Evolutionary conservation across 2,329 filamentous ascomycete species (phyloP), one percentile per base, ranked within the genome.

Genomic region (Lachnellula hyalina): DNA sequence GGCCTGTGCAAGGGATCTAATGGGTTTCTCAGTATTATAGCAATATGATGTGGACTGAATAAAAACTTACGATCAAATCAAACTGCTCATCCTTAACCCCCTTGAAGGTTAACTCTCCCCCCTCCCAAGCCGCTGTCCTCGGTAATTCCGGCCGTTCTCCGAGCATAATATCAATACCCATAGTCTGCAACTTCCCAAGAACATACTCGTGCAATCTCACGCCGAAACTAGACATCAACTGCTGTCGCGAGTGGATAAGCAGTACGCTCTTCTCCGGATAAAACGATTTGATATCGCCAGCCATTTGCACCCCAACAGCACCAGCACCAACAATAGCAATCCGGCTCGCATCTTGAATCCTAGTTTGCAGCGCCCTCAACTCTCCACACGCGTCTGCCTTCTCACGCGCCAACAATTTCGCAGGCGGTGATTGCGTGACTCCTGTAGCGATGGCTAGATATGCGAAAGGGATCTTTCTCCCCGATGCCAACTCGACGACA

Each of bases 291-390:
- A 75, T 72, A 62, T 81, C 78, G 1, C 71, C 68, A 0, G 75
- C 75, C 47, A 79, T 64, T 63, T 80, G 72, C 0, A 80, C 73
- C 1, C 78, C 77, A 0, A 78, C 77, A 2, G 77, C 72, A 1
- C 77, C 77, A 4, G 73, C 76, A 5, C 77, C 77, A 3, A 75
- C 56, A 17, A 74, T 55, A 3, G 69, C 69, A 41, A 73, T 63
- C 32, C 56, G 59, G 5, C 53, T 56, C 19, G 63, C 61, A 19
- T 53, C 49, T n/a, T 48, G 54, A 23, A 76, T 66, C 15, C 48
- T 53, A 0, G 62, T 49, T 59, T 73, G 73, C 53, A 71, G 55
- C 21, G 35, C 52, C 32, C 61, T 57, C 40, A 76, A 51, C 36
- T 71, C 66, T n/a, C 42, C 51, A 21, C 65, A 62, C 2, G 67